Conservation (phyloP, 75 land plant species). For the Gnetum montanum region DNA sequence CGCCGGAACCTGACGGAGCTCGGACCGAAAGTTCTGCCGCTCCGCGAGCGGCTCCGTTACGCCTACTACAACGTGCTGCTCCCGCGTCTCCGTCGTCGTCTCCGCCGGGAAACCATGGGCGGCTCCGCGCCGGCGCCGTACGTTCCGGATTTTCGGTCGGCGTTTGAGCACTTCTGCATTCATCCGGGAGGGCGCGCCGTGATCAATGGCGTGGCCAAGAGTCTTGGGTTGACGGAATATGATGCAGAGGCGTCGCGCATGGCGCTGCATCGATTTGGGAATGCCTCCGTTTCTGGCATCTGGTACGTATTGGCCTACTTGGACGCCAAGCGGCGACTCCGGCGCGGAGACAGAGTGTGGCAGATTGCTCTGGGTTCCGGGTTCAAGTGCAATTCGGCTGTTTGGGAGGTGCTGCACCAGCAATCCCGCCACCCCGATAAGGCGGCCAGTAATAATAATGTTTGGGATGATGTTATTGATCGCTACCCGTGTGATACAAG, state of each 20-base stretch:
- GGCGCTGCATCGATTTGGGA: slow-evolving; percentile 40
- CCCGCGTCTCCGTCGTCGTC: slow-evolving; percentile 2
- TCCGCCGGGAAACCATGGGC: no score
- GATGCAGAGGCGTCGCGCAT: slow-evolving; percentile 42
- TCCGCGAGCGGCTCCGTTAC: slow-evolving; percentile 17
- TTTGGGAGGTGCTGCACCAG: slow-evolving; percentile 33
- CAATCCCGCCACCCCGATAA: slow-evolving; percentile 1
- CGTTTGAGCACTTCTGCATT: slow-evolving; percentile 16
- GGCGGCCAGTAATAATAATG: slow-evolving; percentile 4
- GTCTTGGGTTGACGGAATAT: slow-evolving; percentile 19
- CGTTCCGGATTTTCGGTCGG: slow-evolving; percentile 47
- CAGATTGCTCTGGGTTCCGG: slow-evolving; percentile 59
- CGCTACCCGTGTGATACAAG: not conserved
- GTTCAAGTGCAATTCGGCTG: slow-evolving; percentile 55
- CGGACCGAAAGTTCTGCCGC: slow-evolving; percentile 36
- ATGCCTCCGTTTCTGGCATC: slow-evolving; percentile 40
- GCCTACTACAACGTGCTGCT: slow-evolving; percentile 1
- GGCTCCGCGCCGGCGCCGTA: slow-evolving; percentile 21
- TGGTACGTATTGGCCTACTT: slow-evolving; percentile 56
- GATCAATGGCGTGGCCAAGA: slow-evolving; percentile 38
- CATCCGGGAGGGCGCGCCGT: slow-evolving; percentile 40
- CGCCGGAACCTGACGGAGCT: slow-evolving; percentile 34
- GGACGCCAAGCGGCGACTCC: slow-evolving; percentile 41
- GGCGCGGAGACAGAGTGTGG: slow-evolving; percentile 33
- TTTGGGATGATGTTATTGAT: not conserved